Evolutionary conservation across 139 green algal species (phyloP), one percentile per base, ranked within the genome.

Genomic region (Chlamydomonas incerta): DNA sequence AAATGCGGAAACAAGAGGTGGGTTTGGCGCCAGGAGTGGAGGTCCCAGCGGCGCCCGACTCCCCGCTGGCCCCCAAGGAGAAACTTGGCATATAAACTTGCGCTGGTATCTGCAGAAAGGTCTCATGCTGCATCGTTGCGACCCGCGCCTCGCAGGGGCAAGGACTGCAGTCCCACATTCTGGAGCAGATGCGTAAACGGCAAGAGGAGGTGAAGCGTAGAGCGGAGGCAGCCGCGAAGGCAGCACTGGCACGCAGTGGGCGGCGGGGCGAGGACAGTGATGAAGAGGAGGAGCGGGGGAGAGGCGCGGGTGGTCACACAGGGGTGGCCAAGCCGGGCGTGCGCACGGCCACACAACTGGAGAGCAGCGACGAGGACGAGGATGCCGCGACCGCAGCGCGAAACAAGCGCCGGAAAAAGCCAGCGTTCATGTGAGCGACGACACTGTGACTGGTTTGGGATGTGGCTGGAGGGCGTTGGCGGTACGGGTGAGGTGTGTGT

Each of bases 1-100:
- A 87, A 73, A 81, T 95, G 41, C 83, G 87, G 5, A 90, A 93
- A 74, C 55, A 92, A 34, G 87, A 95, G 87, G 87, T 86, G 33
- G 20, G 47, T 11, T 14, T 9, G 1, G 29, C 18, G 58, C 11
- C 50, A 57, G 50, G 50, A 14, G 50, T 20, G 50, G 50, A 57
- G 11, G 11, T 57, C 11, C 14, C 11, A 57, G 14, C 50, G 10
- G 50, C 50, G 50, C 50, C 14, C 50, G 10, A 10, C 10, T n/a
- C 28, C 26, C 28, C 28, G 14, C 47, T 57, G 20, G n/a, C 23
- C 58, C 67, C 21, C 18, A 77, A 29, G 35, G 50, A 52, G 66
- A 63, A 57, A 57, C 52, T 15, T 58, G 13, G 52, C 11, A 15
- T 58, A 23, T 58, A 15, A 15, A 15, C 13, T 58, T 15, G 52